Evolutionary conservation across 306 rosid species (phyloP), one percentile per base, ranked within the genome.

Genomic region (Sophora flavescens): DNA sequence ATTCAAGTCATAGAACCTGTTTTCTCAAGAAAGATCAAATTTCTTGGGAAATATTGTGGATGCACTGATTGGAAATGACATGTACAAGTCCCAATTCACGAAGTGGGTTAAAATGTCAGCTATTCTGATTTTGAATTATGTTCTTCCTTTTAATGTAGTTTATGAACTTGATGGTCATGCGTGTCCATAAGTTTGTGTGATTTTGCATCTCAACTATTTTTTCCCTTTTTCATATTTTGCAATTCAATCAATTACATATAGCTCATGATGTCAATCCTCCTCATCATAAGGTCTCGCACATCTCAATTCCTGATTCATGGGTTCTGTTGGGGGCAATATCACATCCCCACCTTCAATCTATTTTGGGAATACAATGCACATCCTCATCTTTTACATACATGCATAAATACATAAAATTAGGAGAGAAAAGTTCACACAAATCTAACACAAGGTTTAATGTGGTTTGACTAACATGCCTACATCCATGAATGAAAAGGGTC

Each of bases 31-130:
- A 50, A 65, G 39, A 47, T 57, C 14, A 14, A 38, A 39, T 39
- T 56, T 56, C 76, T 79, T 16, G 84, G 61, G 69, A 50, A 26
- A 9, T 3, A 26, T 4, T 22, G 39, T n/a, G 44, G 70, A 68
- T 18, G 53, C 11, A 36, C 68, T 8, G 14, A 33, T n/a, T 8
- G 11, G 26, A 59, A 75, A 69, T 56, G 8, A 17, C 47, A 48
- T 33, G 28, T 39, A 15, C 17, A 38, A 51, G 35, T 16, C 33
- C 51, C 45, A 14, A 7, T 45, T 76, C 39, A 32, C 26, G 41
- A 72, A 78, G 75, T 76, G 17, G 68, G 63, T 30, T 12, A 28
- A n/a, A 48, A 13, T 30, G 47, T 22, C 39, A 62, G 8, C 58
- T 48, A 16, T 50, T 51, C 38, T 48, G 48, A 8, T 13, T n/a